phyloP scores from a whole-genome alignment of 2,329 filamentous ascomycete species.

The Penicillium oxalicum region DNA sequence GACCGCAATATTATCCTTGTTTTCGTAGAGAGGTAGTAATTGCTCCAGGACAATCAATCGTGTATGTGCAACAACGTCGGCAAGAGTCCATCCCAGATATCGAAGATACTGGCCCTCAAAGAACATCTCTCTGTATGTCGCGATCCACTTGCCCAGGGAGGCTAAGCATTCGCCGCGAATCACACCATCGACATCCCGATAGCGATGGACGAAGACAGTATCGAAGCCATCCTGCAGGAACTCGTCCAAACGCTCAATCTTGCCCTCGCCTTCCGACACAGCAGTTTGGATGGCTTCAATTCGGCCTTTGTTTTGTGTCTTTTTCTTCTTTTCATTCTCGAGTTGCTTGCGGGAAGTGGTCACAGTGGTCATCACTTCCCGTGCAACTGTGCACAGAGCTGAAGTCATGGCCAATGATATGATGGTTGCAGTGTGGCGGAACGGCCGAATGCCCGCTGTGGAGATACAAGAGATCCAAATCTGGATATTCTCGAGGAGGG shows the following conservation, averaged over 20 bases:
- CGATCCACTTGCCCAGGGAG: slow-evolving; percentile 83
- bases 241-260: slow-evolving; percentile 63
- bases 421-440: slow-evolving; percentile 88
- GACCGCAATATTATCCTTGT: slow-evolving; percentile 67
- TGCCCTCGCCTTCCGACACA: slow-evolving; percentile 63
- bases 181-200: slow-evolving; percentile 84
- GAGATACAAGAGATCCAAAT: slow-evolving; percentile 90
- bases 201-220: slow-evolving; percentile 88
- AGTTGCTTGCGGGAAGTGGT: slow-evolving; percentile 72
- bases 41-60: slow-evolving; percentile 84
- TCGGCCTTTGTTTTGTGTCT: slow-evolving; percentile 69
- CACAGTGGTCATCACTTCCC: slow-evolving; percentile 63
- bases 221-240: slow-evolving; percentile 83
- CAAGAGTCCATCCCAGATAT: slow-evolving; percentile 93
- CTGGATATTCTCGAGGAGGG: slow-evolving; percentile 80
- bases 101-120: slow-evolving; percentile 85
- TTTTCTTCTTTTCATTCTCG: slow-evolving; percentile 68
- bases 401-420: slow-evolving; percentile 74
- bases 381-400: slow-evolving; percentile 67
- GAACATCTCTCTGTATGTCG: slow-evolving; percentile 75
- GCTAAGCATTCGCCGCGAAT: slow-evolving; percentile 85
- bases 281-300: slow-evolving; percentile 66
- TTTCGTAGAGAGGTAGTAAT: slow-evolving; percentile 70
- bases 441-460: slow-evolving; percentile 77
- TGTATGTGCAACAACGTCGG: slow-evolving; percentile 67